Evolutionary conservation across 306 rosid genomes (phyloP), one percentile per base, ranked within the genome.

Genomic region (Hylodesmum podocarpum): DNA sequence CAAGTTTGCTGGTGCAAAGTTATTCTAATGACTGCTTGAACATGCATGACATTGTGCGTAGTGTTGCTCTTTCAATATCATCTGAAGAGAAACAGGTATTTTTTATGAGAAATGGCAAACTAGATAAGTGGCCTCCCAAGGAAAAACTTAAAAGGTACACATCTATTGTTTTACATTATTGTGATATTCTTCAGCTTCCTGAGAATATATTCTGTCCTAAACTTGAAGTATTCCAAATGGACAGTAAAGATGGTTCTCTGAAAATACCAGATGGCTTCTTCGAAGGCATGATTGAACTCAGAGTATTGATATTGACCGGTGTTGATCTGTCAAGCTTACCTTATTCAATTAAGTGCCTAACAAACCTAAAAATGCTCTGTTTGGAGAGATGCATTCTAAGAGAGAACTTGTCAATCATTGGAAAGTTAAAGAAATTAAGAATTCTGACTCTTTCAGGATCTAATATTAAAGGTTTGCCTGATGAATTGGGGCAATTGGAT

Each of bases 401-500:
- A 11, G 5, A 34, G 9, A 6, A 53, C 24, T 28, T 74, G 13
- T 59, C 78, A n/a, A 29, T 74, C n/a, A 21, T 74, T 0, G 70
- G 78, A 59, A 16, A 44, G n/a, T 65, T 74, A 16, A 74, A 44
- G 27, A 74, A 74, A 46, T 41, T 73, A 28, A 39, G 78, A 73
- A 25, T 73, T 73, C 79, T 75, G 11, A 62, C 25, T 57, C 51
- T 75, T 31, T 62, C 72, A 2, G 63, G 79, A 33, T 75, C 79
- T 44, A 28, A 46, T 13, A 46, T 75, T 75, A 49, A 47, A 47
- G 46, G 2, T 51, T 46, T 75, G 31, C 78, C 71, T 12, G 6
- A 11, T 33, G 72, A 44, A 12, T 14, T 62, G 19, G 62, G 25
- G 36, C 1, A 51, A 3, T 62, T 75, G 40, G 72, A 47, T 33